Conservation (phyloP, 2,329 filamentous ascomycete species). For the Penicillium sp. region DNA sequence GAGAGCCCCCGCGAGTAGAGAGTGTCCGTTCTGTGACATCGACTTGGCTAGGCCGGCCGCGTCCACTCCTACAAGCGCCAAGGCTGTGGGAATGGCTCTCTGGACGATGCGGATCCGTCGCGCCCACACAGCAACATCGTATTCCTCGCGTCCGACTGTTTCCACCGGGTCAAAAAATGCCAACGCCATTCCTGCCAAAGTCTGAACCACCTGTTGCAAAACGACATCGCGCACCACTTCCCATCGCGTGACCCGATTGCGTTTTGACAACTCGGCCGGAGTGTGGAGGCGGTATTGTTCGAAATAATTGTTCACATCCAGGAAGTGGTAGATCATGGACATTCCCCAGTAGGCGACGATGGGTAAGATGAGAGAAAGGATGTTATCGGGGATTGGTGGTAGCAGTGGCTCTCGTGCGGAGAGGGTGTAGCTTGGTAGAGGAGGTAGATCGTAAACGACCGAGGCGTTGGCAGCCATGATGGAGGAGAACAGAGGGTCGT, state of each 20-base stretch:
- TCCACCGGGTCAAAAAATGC: conserved; percentile 67
- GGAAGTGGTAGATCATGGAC: conserved; percentile 77
- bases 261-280: conserved; percentile 78
- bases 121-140: conserved; percentile 87
- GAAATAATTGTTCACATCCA: conserved; percentile 80
- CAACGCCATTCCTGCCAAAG: conserved; percentile 61
- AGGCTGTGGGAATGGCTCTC: conserved; percentile 64
- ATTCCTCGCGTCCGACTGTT: conserved; percentile 69
- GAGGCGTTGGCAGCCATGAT: conserved; percentile 36
- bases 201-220: conserved; percentile 86
- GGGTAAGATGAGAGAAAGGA: conserved; percentile 68
- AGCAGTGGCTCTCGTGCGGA: conserved; percentile 65
- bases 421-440: conserved; percentile 75
- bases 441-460: conserved; percentile 58
- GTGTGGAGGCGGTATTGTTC: conserved; percentile 92
- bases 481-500: conserved; percentile 2
- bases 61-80: conserved; percentile 70
- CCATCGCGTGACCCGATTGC: conserved; percentile 78
- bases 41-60: conserved; percentile 68
- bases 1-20: conserved; percentile 67
- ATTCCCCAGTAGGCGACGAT: conserved; percentile 82
- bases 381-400: conserved; percentile 72
- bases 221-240: conserved; percentile 88
- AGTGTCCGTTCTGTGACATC: conserved; percentile 59
- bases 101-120: conserved; percentile 73